Base-by-base conservation (phyloP, 768 basidiomycete genomes). In the Leucosporidium creatinivorum region DNA sequence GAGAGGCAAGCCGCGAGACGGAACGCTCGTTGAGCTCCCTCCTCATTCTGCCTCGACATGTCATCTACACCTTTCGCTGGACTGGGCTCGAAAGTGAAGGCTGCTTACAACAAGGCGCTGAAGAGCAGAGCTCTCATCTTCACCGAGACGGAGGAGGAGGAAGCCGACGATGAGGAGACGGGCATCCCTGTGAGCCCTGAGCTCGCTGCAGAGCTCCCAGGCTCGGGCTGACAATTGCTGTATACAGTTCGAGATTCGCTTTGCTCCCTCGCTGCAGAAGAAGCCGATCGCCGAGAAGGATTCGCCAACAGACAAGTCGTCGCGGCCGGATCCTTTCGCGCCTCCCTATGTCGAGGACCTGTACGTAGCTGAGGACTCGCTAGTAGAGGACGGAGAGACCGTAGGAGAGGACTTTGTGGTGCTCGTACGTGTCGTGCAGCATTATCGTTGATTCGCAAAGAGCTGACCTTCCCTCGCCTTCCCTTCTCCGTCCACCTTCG, bases 321-420 rank as follows among this genome's bases (percentile, higher is more conserved):
- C 77, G 54, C 55, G 75, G n/a, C 66, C 66, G 59, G 85, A 92
- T 74, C 91, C 91, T 0, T 94, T 98, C 77, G 79, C 83, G n/a
- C 89, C 90, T 7, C 93, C 93, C 7, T 96, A 93, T 76, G 85
- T 85, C 58, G 81, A 83, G 12, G 86, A 87, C 62, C 81, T 98
- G 19, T 83, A 84, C 72, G 79, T 96, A 1, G 91, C 89, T 0
- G 87, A 89, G 69, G 77, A 94, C n/a, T 69, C 70, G 30, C 77
- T 78, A n/a, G 56, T 77, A 49, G 78, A 79, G 59, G 82, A 81
- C 61, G 86, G 87, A 65, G 85, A 85, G 59, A 84, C 83, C 10
- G 80, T 80, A 26, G 83, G 86, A 15, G 81, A 81, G 44, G 82
- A 84, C 58, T 90, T 89, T 77, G 83, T 83, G 48, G 81, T 88